Conservation (phyloP, 768 basidiomycete genomes). For the Boletus sp. region DNA sequence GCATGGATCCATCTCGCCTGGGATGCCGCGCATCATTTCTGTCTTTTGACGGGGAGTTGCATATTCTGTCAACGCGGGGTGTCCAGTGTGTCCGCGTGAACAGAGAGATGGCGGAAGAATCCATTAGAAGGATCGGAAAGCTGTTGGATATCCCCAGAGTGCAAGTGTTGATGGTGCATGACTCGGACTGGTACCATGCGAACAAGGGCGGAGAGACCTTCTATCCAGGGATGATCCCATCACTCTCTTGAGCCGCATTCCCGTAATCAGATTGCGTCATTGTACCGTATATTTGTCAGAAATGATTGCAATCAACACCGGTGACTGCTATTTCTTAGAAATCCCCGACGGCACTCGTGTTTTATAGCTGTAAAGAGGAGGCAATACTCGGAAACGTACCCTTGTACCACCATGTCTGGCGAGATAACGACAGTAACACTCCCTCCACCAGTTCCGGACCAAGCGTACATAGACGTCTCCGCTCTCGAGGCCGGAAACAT, state of each 20-base stretch:
- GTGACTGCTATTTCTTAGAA: background rate
- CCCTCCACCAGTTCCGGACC: conserved; percentile 29
- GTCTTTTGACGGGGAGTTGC: conserved; percentile 45
- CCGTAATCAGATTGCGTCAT: background rate
- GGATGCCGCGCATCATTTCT: conserved; percentile 53
- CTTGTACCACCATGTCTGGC: background rate
- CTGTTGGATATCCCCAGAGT: background rate
- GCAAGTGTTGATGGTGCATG: background rate
- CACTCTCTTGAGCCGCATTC: background rate
- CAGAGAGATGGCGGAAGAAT: background rate
- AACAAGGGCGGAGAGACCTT: background rate
- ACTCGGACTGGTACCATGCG: background rate
- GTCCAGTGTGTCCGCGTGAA: conserved; percentile 51
- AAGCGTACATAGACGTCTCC: conserved; percentile 54
- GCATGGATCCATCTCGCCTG: conserved; percentile 55
- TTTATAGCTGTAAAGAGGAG: background rate
- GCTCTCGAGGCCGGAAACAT: conserved; percentile 54
- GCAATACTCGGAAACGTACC: background rate
- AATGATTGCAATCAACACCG: background rate
- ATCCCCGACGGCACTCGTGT: background rate
- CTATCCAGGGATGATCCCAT: background rate
- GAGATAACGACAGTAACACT: conserved; percentile 8
- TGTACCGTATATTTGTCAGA: background rate
- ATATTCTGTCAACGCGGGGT: conserved; percentile 9
- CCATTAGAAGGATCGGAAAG: background rate